Percentiles rank a stretch among this genome's conserved stretches.
These are phyloP conservation scores for Cladorrhinum samala DNA, from an alignment of 495 filamentous ascomycete genomes.

Conservation along the genomic window DNA sequence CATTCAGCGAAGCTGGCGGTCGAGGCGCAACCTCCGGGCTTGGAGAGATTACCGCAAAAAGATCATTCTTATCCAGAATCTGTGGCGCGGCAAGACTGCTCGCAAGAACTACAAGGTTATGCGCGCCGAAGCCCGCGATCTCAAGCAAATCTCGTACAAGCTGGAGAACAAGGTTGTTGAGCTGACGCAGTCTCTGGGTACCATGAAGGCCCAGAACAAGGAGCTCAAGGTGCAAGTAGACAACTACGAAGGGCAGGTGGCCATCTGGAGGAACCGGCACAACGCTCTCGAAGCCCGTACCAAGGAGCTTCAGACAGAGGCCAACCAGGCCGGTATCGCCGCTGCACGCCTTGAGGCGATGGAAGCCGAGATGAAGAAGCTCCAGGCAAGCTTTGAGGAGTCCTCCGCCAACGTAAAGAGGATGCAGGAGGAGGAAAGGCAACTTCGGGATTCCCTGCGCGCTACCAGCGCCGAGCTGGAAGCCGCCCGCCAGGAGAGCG, in stretches of 20 bases:
- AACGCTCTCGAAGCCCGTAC: conserved; percentile 83
- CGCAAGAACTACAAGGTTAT: conserved; percentile 78
- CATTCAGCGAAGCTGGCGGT: conserved; percentile 88
- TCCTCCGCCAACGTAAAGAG: conserved; percentile 81
- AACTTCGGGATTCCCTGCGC: conserved; percentile 70
- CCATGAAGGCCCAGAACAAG: conserved; percentile 91
- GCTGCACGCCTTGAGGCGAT: conserved; percentile 80
- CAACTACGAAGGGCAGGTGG: conserved; percentile 92
- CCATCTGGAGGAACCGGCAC: conserved; percentile 87
- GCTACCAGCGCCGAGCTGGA: conserved; percentile 72
- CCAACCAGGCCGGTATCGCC: conserved; percentile 94
- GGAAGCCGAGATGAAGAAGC: conserved; percentile 88
- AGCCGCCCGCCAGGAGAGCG: conserved; percentile 60
- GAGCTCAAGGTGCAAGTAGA: conserved; percentile 80
- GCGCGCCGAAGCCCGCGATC: conserved; percentile 91
- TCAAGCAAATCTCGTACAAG: conserved; percentile 98
- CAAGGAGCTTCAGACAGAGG: conserved; percentile 91
- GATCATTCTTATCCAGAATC: conserved; percentile 82
- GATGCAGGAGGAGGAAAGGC: conserved; percentile 85
- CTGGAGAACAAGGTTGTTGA: conserved; percentile 99
- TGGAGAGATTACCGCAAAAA: conserved; percentile 88
- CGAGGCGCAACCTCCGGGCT: conserved; percentile 64
- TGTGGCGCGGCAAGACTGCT: conserved; percentile 85
- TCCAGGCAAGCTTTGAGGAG: conserved; percentile 84
- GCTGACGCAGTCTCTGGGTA: conserved; percentile 86